Conservation (phyloP, 495 filamentous ascomycete genomes). For the Daldinia childiae region DNA sequence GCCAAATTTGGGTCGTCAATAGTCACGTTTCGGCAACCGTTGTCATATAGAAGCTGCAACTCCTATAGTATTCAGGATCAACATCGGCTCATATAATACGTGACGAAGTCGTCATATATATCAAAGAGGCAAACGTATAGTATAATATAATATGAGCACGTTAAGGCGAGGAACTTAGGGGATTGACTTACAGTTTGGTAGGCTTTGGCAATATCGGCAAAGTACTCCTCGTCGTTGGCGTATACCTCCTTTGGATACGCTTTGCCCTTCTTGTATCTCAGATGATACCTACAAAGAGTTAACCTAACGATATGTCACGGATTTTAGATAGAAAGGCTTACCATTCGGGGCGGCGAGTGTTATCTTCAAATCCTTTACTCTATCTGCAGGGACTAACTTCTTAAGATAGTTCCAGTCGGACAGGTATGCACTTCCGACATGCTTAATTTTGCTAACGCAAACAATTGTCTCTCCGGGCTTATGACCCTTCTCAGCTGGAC, state of each 20-base stretch:
- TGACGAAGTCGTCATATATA: not conserved
- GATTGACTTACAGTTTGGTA: slow-evolving; percentile 55
- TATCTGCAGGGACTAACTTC: slow-evolving; percentile 62
- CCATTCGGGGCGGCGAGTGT: slow-evolving; percentile 72
- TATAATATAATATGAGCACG: not conserved
- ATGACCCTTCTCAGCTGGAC: slow-evolving; percentile 64
- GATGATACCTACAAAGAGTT: slow-evolving; percentile 56
- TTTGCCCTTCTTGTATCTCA: slow-evolving; percentile 68
- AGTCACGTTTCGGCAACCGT: slow-evolving; percentile 71
- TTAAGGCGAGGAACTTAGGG: not conserved
- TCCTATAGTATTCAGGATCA: slow-evolving; percentile 50
- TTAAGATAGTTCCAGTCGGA: slow-evolving; percentile 72
- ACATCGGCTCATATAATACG: not conserved
- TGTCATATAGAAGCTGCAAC: slow-evolving; percentile 69
- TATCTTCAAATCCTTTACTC: slow-evolving; percentile 68
- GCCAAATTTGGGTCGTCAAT: slow-evolving; percentile 74
- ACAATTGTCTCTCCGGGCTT: slow-evolving; percentile 73
- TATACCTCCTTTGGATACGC: slow-evolving; percentile 71
- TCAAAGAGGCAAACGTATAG: not conserved
- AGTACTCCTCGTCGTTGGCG: slow-evolving; percentile 68
- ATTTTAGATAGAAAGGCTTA: slow-evolving; percentile 10
- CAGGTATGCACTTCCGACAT: slow-evolving; percentile 69
- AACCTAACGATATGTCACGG: slow-evolving; percentile 49
- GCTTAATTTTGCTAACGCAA: slow-evolving; percentile 75
- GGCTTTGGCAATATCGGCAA: slow-evolving; percentile 70